Percentiles rank a stretch among this genome's conserved stretches.
These are phyloP conservation scores for Fagus crenata DNA, from an alignment of 306 rosid genomes.

Conservation along the genomic window DNA sequence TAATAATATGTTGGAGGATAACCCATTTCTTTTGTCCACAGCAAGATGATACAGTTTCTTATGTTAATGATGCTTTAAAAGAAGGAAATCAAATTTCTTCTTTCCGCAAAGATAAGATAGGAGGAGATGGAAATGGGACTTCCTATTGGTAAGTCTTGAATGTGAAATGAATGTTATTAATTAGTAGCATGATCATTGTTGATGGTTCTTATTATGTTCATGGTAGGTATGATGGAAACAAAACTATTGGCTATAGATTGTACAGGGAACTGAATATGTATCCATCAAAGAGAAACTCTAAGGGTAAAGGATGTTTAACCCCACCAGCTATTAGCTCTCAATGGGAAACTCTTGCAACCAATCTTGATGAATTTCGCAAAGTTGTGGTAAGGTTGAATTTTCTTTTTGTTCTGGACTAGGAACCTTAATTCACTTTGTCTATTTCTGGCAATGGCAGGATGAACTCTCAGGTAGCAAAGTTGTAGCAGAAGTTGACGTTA, in stretches of 20 bases:
- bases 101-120: slow-evolving; percentile 67
- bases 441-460: slow-evolving; percentile 58
- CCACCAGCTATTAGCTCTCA: slow-evolving; percentile 45
- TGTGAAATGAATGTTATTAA: slow-evolving; percentile 9
- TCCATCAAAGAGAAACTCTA: slow-evolving; percentile 41
- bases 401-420: slow-evolving; percentile 7
- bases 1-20: background rate
- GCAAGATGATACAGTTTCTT: slow-evolving; percentile 76
- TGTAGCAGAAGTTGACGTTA: slow-evolving; percentile 43
- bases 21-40: slow-evolving; percentile 38
- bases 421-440: slow-evolving; percentile 7
- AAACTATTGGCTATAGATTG: slow-evolving; percentile 54
- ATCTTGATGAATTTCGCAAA: slow-evolving; percentile 63
- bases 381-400: slow-evolving; percentile 53
- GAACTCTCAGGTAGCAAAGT: slow-evolving; percentile 56
- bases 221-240: slow-evolving; percentile 81
- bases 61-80: slow-evolving; percentile 67
- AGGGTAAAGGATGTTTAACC: slow-evolving; percentile 32
- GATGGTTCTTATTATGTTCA: slow-evolving; percentile 25
- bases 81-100: slow-evolving; percentile 63
- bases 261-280: slow-evolving; percentile 52
- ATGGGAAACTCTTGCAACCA: slow-evolving; percentile 89
- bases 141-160: slow-evolving; percentile 62
- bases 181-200: slow-evolving; percentile 16
- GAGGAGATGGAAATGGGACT: slow-evolving; percentile 58